Conservation (phyloP, 306 rosid species). For the Cucumis cinereus region DNA sequence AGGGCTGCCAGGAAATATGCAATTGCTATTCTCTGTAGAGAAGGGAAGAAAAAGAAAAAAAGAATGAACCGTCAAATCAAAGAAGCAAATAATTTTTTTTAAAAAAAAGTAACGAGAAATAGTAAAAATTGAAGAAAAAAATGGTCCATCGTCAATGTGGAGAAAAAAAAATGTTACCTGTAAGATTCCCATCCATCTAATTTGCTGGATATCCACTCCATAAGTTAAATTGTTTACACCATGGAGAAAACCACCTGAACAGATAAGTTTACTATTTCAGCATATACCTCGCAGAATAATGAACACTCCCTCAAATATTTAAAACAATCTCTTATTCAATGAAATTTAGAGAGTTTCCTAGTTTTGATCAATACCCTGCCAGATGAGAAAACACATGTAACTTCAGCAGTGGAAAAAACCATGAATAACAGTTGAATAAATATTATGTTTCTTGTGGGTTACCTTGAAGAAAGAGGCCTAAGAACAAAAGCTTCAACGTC, state of each 20-base stretch:
- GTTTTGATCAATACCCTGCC: background rate
- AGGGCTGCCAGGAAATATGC: constrained; percentile 69
- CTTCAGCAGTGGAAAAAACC: background rate
- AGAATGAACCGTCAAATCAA: background rate
- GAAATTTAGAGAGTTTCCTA: background rate
- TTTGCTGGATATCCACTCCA: constrained; percentile 72
- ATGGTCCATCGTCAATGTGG: background rate
- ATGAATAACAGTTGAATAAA: background rate
- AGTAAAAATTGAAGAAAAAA: background rate
- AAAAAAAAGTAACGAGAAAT: background rate
- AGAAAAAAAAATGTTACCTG: constrained; percentile 36
- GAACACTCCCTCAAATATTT: background rate
- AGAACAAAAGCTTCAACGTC: constrained; percentile 57
- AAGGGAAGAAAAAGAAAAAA: background rate
- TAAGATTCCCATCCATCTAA: constrained; percentile 79
- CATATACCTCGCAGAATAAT: background rate
- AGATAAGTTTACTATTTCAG: constrained; percentile 3
- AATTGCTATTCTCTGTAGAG: constrained; percentile 66
- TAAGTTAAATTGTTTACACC: constrained; percentile 55
- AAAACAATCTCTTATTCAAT: background rate
- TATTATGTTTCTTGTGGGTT: background rate
- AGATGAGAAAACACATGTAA: background rate
- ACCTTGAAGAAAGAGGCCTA: constrained; percentile 96
- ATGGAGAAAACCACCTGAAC: constrained; percentile 80
- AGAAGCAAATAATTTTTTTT: background rate